Evolutionary conservation across 2,329 filamentous ascomycete genomes (phyloP), one percentile per base, ranked within the genome.

Genomic region (Aspergillus caelatus): DNA sequence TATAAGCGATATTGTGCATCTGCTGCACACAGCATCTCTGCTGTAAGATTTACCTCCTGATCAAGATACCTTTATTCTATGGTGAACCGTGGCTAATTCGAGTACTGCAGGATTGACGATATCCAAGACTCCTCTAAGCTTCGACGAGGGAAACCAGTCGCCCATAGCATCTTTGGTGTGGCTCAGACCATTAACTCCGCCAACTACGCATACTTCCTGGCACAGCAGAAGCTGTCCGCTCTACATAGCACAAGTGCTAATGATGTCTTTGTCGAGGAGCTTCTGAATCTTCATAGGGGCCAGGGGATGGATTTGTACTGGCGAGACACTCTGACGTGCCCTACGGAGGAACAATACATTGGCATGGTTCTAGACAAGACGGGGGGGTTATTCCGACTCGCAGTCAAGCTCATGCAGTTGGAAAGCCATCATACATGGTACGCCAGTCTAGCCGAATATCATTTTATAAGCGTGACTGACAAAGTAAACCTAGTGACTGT

Each of bases 151-250:
- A 70, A 77, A 4, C 81, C 83, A 4, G 79, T 81, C 2, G 79
- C 82, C 0, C 82, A 85, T 70, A 77, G 73, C 60, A 79, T 84
- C 53, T 84, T 82, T 67, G 83, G 83, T 28, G 74, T 74, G 8
- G 76, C 81, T 3, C 82, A 83, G 65, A 83, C 82, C 0, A 82
- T 83, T 68, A 83, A 83, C 71, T 77, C 75, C 16, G 80, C 79
- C 32, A 82, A 80, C 65, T 79, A 79, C 61, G 73, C 77, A 7
- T 81, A 79, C 64, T 79, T 82, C 55, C 66, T 74, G 6, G 76
- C 77, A 7, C 64, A 76, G 58, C 67, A 74, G 58, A 70, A 75
- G 55, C 65, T 78, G 1, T 62, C 69, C n/a, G 65, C 73, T 21
- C 68, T 80, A 2, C 66, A 69, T 5, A 71, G 72, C 48, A 69